A percentile compares a stretch with the other conserved stretches of the same genome.
Conservation (phyloP, 805 yeast species). For the Kazachstania martiniae region DNA sequence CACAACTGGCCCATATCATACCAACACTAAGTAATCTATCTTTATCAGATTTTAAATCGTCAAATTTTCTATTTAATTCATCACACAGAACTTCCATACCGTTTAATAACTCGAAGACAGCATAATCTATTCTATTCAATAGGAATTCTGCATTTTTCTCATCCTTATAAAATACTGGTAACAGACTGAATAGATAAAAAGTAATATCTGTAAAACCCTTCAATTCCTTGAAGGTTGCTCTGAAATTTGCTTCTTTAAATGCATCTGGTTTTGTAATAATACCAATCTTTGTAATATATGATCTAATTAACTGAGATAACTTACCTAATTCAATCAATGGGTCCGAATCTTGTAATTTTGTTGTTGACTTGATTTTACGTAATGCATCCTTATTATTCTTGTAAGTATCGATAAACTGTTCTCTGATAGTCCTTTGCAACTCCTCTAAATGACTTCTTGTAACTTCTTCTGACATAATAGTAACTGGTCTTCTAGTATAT, state of each 20-base stretch:
- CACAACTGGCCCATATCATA: conserved; percentile 62
- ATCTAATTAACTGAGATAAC: conserved; percentile 47
- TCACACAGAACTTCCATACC: conserved; percentile 14
- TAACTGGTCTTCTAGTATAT: too few species aligned
- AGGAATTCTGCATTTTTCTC: conserved; percentile 16
- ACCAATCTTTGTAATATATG: conserved; percentile 64
- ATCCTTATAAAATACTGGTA: conserved; percentile 22
- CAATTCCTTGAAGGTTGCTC: conserved; percentile 21
- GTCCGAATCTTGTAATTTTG: conserved; percentile 19
- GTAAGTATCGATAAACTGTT: conserved; percentile 18
- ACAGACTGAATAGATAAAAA: conserved; percentile 16
- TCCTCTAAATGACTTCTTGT: conserved; percentile 42
- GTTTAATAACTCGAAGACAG: conserved; percentile 13
- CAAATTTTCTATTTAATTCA: conserved; percentile 14
- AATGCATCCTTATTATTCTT: conserved; percentile 9
- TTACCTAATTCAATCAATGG: conserved; percentile 42
- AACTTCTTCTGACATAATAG: conserved; percentile 4
- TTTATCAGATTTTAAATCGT: conserved; percentile 20
- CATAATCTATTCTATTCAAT: conserved; percentile 11
- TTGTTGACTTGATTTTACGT: conserved; percentile 14
- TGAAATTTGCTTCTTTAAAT: conserved; percentile 12
- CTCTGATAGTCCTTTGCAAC: conserved; percentile 11
- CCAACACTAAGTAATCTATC: conserved; percentile 52
- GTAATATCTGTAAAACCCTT: conserved; percentile 18
- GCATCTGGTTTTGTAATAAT: conserved; percentile 20